Base-by-base conservation (phyloP, 129 eudicot species). In the Helianthus tuberosus region DNA sequence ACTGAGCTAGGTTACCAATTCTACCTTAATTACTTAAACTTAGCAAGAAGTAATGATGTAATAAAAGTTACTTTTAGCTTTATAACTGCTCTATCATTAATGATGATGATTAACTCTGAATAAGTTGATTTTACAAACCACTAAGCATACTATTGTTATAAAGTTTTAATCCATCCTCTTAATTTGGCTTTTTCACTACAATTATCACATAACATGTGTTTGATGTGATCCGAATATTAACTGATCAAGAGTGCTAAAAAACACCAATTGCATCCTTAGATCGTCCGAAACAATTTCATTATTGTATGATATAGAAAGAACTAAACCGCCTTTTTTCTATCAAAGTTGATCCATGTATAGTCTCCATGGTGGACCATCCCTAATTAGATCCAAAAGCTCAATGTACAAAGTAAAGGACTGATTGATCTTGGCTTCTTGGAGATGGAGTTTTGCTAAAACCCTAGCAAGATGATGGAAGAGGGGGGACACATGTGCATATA, bases 361-460 rank as follows among this genome's bases (percentile, higher is more conserved):
- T 48, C 67, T 76, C 47, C 27, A 74, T 35, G 71, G 71, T 74
- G 13, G 79, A 73, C 70, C 75, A 68, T 51, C 72, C 51, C 54
- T 65, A 16, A 65, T 53, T 44, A 71, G 54, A 67, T 71, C 78
- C 73, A 64, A 78, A 17, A 64, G 78, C 82, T 64, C 78, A 79
- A 64, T 29, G 74, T 72, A 49, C 74, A 79, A 77, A 71, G 12
- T 32, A 54, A 64, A 4, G 27, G 78, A 72, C 72, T 79, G 74
- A 72, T 65, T 72, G 83, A 79, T 79, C 67, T 79, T 79, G 82
- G 82, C 68, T 72, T 79, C 74, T 64, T 72, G 78, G 73, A 65
- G 74, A 63, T 57, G 83, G 67, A 55, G 69, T 72, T 79, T 79
- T 72, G 82, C 36, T 63, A 71, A 62, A 78, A 71, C 51, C 67